These are phyloP conservation scores for Thielaviopsis ethacetica DNA, from an alignment of 2,329 filamentous ascomycete species.

Conservation along the genomic window DNA sequence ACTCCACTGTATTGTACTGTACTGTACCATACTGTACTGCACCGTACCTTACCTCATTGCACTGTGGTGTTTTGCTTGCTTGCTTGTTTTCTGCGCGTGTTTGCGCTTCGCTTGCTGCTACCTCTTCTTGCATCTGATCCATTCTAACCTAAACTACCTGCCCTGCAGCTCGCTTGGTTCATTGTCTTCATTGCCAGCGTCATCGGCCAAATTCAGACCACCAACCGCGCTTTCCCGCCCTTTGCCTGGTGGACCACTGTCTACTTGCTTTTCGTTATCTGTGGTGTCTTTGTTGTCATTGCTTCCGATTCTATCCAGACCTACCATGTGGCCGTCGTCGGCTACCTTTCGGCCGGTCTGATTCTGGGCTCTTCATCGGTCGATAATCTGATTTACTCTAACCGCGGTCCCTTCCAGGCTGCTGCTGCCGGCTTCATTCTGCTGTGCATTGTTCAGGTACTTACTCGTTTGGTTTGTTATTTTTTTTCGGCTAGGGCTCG, in stretches of 20 bases:
- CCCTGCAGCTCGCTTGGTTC: conserved; percentile 70
- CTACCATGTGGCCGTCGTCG: conserved; percentile 83
- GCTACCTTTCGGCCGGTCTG: conserved; percentile 68
- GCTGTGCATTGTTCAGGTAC: conserved; percentile 78
- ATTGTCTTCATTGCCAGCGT: conserved; percentile 82
- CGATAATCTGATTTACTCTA: conserved; percentile 69
- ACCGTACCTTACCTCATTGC: no score
- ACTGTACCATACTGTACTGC: no score
- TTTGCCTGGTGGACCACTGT: conserved; percentile 87
- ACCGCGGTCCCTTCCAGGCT: conserved; percentile 60
- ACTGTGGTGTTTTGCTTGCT: no score
- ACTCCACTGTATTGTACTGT: no score
- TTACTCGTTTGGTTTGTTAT: background rate
- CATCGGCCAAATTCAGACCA: conserved; percentile 17
- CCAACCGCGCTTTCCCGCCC: conserved; percentile 47
- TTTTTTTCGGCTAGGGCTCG: background rate
- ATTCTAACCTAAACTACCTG: conserved; percentile 12
- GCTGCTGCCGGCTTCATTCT: conserved; percentile 87
- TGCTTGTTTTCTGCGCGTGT: background rate
- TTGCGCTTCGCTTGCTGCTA: background rate
- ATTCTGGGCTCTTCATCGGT: conserved; percentile 75
- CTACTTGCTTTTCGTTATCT: conserved; percentile 70
- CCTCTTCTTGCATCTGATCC: background rate
- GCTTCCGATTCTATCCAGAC: conserved; percentile 71
- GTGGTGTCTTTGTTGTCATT: conserved; percentile 66